Conservation (phyloP, 768 basidiomycete species). For the Pisolithus albus region DNA sequence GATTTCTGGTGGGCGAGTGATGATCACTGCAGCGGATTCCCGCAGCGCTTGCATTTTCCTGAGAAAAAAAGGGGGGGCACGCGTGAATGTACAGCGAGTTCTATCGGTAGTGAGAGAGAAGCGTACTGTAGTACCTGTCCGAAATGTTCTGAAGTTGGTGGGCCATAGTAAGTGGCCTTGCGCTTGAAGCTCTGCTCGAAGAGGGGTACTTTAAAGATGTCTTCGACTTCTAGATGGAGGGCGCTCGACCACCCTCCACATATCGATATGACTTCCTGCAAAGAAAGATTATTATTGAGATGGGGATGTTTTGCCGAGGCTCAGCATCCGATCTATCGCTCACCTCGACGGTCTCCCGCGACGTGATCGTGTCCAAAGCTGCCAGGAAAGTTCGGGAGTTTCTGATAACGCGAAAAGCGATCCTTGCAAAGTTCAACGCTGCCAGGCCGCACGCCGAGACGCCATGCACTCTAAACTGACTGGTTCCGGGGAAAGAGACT, state of each 20-base stretch:
- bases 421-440: constrained; percentile 55
- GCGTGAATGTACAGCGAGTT: background rate
- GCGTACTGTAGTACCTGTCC: background rate
- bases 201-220: constrained; percentile 36
- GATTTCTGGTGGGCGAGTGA: constrained; percentile 70
- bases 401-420: constrained; percentile 33
- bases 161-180: constrained; percentile 1
- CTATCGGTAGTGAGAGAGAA: too few species aligned
- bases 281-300: too few species aligned
- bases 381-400: constrained; percentile 4
- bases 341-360: constrained; percentile 21
- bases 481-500: constrained; percentile 43
- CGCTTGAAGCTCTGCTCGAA: constrained; percentile 22
- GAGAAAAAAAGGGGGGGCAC: constrained; percentile 2
- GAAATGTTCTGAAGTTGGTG: background rate
- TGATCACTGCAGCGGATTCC: constrained; percentile 36
- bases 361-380: constrained; percentile 17
- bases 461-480: constrained; percentile 46
- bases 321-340: constrained; percentile 1
- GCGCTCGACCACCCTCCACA: constrained; percentile 41
- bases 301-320: background rate
- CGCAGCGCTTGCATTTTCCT: constrained; percentile 20
- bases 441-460: constrained; percentile 61
- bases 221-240: constrained; percentile 42
- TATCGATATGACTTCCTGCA: background rate